Evolutionary conservation across 192 early-diverging fungal genomes (phyloP).

Genomic region (Entophlyctis luteolus): DNA sequence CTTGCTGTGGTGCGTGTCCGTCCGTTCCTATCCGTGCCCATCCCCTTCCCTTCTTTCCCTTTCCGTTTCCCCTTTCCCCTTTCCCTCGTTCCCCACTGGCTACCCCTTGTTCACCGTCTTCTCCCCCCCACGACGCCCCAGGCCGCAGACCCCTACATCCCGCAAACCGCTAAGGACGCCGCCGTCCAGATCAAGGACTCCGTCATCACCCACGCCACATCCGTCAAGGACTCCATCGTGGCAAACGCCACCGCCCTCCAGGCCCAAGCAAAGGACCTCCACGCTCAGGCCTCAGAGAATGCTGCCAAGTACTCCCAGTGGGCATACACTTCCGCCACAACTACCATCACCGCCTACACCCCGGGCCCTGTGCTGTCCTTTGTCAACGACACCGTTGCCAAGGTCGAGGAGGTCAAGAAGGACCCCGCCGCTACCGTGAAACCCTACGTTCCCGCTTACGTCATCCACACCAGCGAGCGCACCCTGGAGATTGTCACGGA

Average conservation of each 20-base stretch:
- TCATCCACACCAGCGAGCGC: conserved; percentile 45
- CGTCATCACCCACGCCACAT: conserved; percentile 8
- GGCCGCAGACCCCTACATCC: conserved; percentile 44
- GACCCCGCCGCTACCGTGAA: conserved; percentile 45
- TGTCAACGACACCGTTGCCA: conserved; percentile 30
- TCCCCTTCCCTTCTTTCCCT: too few relatives aligned
- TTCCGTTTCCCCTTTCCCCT: too few relatives aligned
- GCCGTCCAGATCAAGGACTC: conserved; percentile 6
- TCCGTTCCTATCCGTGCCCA: not conserved
- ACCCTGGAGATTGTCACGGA: conserved; percentile 42
- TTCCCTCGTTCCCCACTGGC: too few relatives aligned
- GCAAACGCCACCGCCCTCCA: not conserved
- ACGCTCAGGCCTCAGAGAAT: conserved; percentile 21
- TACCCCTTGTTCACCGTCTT: too few relatives aligned
- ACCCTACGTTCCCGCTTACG: conserved; percentile 45
- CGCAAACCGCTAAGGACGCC: conserved; percentile 41
- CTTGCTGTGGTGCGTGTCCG: not conserved
- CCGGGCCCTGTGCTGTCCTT: conserved; percentile 45
- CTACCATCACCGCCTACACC: conserved; percentile 49
- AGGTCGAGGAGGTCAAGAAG: conserved; percentile 27
- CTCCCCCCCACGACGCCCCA: too few relatives aligned
- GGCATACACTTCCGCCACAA: conserved; percentile 44
- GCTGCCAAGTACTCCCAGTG: conserved; percentile 28
- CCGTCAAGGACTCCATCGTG: conserved; percentile 6
- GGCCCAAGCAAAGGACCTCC: not conserved